Evolutionary conservation across 257 asterid genomes (phyloP).

Genomic region (Solanum sparsipilum): DNA sequence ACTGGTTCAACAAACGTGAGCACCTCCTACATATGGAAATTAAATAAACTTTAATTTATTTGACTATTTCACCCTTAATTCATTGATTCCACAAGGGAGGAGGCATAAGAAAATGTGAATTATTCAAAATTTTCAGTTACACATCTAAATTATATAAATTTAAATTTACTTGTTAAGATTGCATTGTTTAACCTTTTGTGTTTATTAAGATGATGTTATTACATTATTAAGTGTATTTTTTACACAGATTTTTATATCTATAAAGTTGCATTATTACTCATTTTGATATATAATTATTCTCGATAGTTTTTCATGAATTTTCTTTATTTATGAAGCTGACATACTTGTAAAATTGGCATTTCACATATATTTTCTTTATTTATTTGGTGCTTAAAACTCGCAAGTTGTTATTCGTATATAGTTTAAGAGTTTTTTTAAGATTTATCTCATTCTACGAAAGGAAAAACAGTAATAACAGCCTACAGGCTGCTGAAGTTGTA

Average conservation of each 20-base stretch:
- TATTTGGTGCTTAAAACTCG: neutral
- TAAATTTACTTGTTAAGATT: neutral
- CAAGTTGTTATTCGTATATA: neutral
- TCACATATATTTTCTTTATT: too few species aligned
- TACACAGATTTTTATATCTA: too few species aligned
- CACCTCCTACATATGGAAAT: neutral
- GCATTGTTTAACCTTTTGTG: neutral
- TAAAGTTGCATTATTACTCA: neutral
- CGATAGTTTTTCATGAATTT: too few species aligned
- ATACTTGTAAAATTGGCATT: neutral
- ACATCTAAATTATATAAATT: neutral
- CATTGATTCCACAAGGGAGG: neutral
- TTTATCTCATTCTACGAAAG: neutral
- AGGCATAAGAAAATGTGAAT: neutral
- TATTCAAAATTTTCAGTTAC: neutral
- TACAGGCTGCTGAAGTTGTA: neutral
- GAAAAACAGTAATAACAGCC: neutral
- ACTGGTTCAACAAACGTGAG: neutral
- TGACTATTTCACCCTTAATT: neutral
- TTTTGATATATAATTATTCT: too few species aligned
- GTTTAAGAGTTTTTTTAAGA: too few species aligned
- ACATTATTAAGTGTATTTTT: neutral
- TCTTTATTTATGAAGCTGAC: neutral
- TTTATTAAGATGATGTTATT: neutral
- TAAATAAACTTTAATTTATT: neutral